Percentiles rank a stretch among this genome's conserved stretches.
Conservation (phyloP, 768 basidiomycete genomes). For the Serendipita sp. region DNA sequence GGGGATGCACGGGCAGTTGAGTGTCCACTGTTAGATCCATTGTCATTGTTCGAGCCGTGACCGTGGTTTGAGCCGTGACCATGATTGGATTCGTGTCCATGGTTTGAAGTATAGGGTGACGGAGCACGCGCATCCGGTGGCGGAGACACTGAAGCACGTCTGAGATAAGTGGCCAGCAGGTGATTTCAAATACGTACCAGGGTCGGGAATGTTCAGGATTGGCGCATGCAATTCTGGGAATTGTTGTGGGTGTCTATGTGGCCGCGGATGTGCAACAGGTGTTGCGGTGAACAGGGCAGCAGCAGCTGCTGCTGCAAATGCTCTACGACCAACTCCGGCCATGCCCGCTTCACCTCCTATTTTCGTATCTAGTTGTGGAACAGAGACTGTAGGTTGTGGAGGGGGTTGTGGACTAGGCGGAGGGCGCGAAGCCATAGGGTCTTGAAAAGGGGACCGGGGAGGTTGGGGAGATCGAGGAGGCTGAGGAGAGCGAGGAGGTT, state of each 20-base stretch:
- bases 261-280: conserved; percentile 5
- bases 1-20: background rate
- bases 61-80: conserved; percentile 6
- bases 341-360: conserved; percentile 22
- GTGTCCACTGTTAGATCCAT: background rate
- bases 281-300: conserved; percentile 9
- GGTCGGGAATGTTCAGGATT: background rate
- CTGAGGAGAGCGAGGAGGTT: conserved; percentile 1
- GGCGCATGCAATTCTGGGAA: background rate
- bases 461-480: background rate
- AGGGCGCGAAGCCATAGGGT: background rate
- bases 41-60: background rate
- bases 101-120: background rate
- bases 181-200: background rate
- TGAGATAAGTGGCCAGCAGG: background rate
- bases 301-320: conserved; percentile 22
- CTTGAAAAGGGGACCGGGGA: background rate
- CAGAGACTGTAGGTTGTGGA: background rate
- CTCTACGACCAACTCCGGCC: conserved; percentile 26
- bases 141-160: conserved; percentile 1
- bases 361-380: conserved; percentile 11
- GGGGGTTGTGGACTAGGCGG: background rate
- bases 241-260: background rate
- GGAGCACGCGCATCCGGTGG: background rate
- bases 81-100: background rate